Evolutionary conservation across 2,329 filamentous ascomycete species (phyloP).

Genomic region (Monilinia fructicola): DNA sequence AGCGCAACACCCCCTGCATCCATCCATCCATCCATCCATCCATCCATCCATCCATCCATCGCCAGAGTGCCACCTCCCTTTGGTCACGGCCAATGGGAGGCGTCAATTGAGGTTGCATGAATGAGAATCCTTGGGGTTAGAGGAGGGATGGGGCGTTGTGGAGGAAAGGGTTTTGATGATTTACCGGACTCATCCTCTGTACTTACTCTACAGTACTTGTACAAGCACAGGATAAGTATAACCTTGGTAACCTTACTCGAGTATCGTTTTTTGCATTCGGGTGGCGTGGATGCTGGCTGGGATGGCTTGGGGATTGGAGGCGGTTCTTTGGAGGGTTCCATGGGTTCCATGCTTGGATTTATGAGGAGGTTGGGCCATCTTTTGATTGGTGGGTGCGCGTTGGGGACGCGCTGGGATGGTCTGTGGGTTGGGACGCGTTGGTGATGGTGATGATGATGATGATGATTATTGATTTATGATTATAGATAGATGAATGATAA

Average conservation of each 20-base stretch:
- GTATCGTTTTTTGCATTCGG: too few species aligned
- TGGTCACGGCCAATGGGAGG: background rate
- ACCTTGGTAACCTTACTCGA: too few species aligned
- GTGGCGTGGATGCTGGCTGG: background rate
- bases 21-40: too few species aligned
- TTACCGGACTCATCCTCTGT: too few species aligned
- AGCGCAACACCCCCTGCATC: background rate
- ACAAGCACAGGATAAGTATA: too few species aligned
- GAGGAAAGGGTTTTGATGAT: too few species aligned
- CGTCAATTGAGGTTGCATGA: constrained; percentile 9
- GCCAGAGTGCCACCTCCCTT: background rate
- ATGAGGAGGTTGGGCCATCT: background rate
- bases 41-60: too few species aligned
- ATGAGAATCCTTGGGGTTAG: background rate
- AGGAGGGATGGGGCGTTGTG: too few species aligned
- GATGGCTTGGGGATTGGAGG: background rate
- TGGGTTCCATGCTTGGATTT: background rate
- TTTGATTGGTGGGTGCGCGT: background rate
- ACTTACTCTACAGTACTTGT: too few species aligned
- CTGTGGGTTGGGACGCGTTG: background rate
- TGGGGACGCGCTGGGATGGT: background rate
- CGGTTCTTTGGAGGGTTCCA: background rate
- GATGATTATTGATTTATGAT: too few species aligned
- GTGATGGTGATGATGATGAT: background rate
- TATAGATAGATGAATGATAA: too few species aligned